Conservation (phyloP, 1,139 yeast genomes). For the Scheffersomyces illinoinensis region DNA sequence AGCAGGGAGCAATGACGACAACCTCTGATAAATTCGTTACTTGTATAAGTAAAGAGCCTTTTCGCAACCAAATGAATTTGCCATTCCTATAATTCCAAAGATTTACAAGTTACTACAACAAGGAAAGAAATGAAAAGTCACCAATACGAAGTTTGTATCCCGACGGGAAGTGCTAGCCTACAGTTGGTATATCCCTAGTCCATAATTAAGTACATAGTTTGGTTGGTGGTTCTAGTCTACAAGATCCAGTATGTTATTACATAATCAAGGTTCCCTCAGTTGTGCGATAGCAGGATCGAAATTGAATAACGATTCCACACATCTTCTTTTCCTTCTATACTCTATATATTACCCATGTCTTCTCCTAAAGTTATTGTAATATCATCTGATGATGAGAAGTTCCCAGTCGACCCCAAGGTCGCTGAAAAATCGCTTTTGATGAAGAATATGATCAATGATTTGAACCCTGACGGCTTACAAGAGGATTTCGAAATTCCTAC, state of each 20-base stretch:
- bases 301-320: neutral
- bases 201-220: neutral
- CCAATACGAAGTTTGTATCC: too few relatives aligned
- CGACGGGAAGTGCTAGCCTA: neutral
- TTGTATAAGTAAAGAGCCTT: neutral
- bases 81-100: neutral
- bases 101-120: too few relatives aligned
- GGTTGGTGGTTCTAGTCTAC: neutral
- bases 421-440: slow-evolving; percentile 89
- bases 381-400: slow-evolving; percentile 73
- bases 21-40: neutral
- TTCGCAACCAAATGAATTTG: neutral
- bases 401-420: slow-evolving; percentile 75
- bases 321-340: neutral
- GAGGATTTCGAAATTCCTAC: slow-evolving; percentile 85
- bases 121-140: too few relatives aligned
- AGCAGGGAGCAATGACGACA: neutral
- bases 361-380: slow-evolving; percentile 57
- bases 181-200: neutral
- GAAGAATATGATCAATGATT: slow-evolving; percentile 87
- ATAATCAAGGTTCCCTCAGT: neutral
- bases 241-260: neutral
- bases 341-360: slow-evolving; percentile 12
- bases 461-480: slow-evolving; percentile 60
- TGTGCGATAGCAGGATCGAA: neutral